Percentiles rank a stretch among this genome's conserved stretches.
Conservation (phyloP, 2,329 filamentous ascomycete species). For the Nemania bipapillata region DNA sequence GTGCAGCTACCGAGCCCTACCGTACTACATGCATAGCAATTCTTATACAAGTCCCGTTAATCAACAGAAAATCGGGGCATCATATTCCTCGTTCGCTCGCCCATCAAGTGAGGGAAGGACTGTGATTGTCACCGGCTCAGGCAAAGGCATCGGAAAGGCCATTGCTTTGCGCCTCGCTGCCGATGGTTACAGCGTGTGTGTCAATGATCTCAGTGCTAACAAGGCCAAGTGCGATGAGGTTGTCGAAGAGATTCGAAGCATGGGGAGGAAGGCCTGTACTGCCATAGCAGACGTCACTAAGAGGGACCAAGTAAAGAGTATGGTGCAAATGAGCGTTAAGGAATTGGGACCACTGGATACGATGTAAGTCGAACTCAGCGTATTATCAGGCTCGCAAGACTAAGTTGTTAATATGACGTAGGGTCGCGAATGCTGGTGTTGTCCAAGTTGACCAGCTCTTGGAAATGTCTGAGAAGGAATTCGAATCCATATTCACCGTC, state of each 20-base stretch:
- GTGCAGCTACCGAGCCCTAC: not conserved
- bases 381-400: not conserved
- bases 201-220: constrained; percentile 70
- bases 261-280: constrained; percentile 65
- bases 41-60: not conserved
- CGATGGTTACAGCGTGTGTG: constrained; percentile 73
- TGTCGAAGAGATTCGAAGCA: constrained; percentile 62
- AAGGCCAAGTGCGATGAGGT: constrained; percentile 63
- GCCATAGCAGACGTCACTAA: constrained; percentile 71
- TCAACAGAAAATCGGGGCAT: constrained; percentile 1
- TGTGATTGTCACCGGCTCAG: constrained; percentile 49
- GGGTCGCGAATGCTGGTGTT: constrained; percentile 72
- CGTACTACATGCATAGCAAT: not conserved
- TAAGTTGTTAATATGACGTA: constrained; percentile 39
- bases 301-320: constrained; percentile 59
- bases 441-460: constrained; percentile 67
- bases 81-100: constrained; percentile 42
- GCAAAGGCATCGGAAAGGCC: constrained; percentile 64
- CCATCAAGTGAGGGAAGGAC: constrained; percentile 36
- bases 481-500: constrained; percentile 69
- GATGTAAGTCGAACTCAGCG: constrained; percentile 46
- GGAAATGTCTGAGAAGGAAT: constrained; percentile 66
- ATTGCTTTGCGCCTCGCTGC: constrained; percentile 71
- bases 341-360: constrained; percentile 63
- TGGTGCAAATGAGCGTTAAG: constrained; percentile 64